Percentiles rank a stretch among this genome's conserved stretches.
Evolutionary conservation across 371 early-diverging fungal genomes (phyloP).

Genomic region (Lichtheimia ramosa): DNA sequence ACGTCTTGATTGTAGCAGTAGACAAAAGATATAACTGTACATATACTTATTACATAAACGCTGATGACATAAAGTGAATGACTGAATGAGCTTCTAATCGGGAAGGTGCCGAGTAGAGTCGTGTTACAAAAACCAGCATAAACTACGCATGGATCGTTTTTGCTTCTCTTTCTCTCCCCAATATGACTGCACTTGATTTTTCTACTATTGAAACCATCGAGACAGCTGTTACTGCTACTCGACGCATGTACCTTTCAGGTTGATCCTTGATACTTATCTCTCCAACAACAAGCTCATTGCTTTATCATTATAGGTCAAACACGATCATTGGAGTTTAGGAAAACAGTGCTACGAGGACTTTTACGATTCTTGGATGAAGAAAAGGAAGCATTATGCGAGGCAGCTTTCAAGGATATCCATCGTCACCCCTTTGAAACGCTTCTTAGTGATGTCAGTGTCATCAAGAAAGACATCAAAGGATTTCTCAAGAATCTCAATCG

Average conservation of each 20-base stretch:
- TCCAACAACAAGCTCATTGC: no score
- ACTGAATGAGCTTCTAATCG: no score
- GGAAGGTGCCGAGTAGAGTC: neutral
- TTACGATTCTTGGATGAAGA: neutral
- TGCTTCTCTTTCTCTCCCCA: neutral
- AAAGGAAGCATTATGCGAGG: neutral
- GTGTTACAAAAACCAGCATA: neutral
- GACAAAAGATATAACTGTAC: no score
- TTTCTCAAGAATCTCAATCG: neutral
- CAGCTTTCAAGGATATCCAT: neutral
- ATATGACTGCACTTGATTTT: neutral
- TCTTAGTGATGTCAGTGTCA: neutral
- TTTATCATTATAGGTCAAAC: neutral
- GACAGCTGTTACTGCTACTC: neutral
- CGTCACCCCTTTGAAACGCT: neutral
- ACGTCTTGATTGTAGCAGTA: no score
- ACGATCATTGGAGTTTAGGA: neutral
- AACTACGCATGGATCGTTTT: neutral
- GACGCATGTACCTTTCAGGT: neutral
- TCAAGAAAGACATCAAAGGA: neutral
- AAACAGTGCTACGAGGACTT: neutral
- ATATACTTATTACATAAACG: no score
- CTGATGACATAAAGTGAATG: no score
- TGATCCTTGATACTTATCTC: neutral
- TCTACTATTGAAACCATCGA: no score